Evolutionary conservation across 176 grass and related monocot genomes (phyloP), one percentile per base, ranked within the genome.

Genomic region (Bromus sterilis): DNA sequence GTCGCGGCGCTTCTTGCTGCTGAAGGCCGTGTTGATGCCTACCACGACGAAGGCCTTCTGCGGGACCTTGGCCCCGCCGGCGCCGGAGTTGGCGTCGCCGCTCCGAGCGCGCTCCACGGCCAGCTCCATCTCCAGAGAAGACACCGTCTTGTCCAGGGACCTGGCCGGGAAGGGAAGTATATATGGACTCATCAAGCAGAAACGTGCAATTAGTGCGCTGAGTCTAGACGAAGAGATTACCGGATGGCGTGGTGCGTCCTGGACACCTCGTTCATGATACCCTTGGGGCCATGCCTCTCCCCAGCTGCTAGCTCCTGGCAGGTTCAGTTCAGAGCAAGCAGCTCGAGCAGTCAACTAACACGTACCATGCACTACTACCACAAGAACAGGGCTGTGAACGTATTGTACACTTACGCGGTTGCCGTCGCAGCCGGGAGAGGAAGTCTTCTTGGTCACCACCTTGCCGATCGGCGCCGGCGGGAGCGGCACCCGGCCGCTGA

Each of bases 11-110:
- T 85, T 92, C 74, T 61, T 87, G 82, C 89, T 94, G 66, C 83
- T 94, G 79, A 97, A 97, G 49, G 87, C 94, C 28, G 91, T 97
- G 86, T 97, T 97, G 76, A 97, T 92, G 62, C 94, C 94, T 71
- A 97, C 80, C 41, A 94, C 94, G 16, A 89, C 89, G 86, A 92
- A 94, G 13, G 85, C 94, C 84, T 97, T 97, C 85, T 92, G 88
- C 4, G 46, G 91, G 20, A 12, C 64, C 43, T 30, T 77, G 41
- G 59, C 18, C 7, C 7, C 68, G 77, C 48, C 75, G 13, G 44
- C 40, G 44, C 64, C 76, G 29, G 15, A 9, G 77, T 81, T 78
- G 65, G 18, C 59, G 61, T 41, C 76, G 39, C 71, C 41, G 68
- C 42, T 63, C 75, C 84, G 76, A 16, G 84, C 78, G 73, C 89